These are phyloP conservation scores for Fusarium staphyleae DNA, from an alignment of 2,329 filamentous ascomycete genomes.

Conservation along the genomic window DNA sequence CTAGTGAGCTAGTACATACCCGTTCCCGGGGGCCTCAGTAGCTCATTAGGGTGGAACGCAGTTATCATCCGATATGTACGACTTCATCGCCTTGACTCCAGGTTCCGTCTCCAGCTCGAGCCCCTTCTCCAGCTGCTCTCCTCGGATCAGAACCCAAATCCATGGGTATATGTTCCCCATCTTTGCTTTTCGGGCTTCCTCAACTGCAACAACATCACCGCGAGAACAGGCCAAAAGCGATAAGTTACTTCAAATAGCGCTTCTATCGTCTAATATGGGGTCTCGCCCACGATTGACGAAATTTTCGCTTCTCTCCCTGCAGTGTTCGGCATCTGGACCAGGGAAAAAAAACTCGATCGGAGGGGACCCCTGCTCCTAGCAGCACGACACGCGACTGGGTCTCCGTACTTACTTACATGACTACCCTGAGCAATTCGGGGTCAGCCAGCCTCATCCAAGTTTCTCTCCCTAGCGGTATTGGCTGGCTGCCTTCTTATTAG, in stretches of 20 bases:
- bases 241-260: constrained; percentile 6
- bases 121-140: constrained; percentile 11
- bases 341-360: constrained; percentile 14
- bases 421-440: constrained; percentile 18
- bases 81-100: constrained; percentile 7
- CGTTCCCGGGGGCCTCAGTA: too few relatives aligned
- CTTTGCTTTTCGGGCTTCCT: constrained; percentile 11
- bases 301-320: background rate
- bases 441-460: constrained; percentile 27
- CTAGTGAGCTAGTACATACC: constrained; percentile 19
- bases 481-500: constrained; percentile 8
- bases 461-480: constrained; percentile 13
- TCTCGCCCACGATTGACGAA: background rate
- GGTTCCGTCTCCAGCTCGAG: constrained; percentile 33
- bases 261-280: constrained; percentile 1
- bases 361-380: constrained; percentile 18
- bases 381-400: constrained; percentile 10
- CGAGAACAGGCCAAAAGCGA: constrained; percentile 5
- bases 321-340: background rate
- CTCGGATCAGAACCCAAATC: constrained; percentile 21
- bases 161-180: constrained; percentile 8
- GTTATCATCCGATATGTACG: constrained; percentile 33
- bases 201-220: constrained; percentile 8
- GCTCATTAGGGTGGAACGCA: too few relatives aligned
- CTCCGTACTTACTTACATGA: constrained; percentile 7